A percentile compares a stretch with the other conserved stretches of the same genome.
Conservation (phyloP, 75 land plant genomes). For the Pinus taeda region DNA sequence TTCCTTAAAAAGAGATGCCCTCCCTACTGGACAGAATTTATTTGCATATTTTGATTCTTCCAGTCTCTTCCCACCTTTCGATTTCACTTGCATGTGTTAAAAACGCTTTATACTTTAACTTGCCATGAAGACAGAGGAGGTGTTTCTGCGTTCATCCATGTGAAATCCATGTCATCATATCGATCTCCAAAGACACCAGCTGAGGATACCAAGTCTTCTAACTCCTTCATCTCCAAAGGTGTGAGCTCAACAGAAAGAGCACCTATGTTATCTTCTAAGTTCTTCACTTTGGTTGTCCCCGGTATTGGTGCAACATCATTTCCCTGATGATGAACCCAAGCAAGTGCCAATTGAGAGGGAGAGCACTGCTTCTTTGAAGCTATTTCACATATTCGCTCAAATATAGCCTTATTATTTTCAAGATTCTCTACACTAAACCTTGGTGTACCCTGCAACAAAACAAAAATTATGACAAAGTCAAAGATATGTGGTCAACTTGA, state of each 20-base stretch:
- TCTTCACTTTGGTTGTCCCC: slow-evolving; percentile 59
- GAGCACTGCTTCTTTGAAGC: slow-evolving; percentile 43
- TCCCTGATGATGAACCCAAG: slow-evolving; percentile 67
- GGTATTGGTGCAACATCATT: slow-evolving; percentile 56
- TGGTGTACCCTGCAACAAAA: slow-evolving; percentile 21
- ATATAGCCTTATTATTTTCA: slow-evolving; percentile 36
- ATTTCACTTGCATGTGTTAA: too few species aligned
- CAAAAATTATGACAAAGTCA: too few species aligned
- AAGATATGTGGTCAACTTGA: too few species aligned
- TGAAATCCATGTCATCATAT: slow-evolving; percentile 2
- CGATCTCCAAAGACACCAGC: slow-evolving; percentile 35
- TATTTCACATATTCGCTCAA: slow-evolving; percentile 28
- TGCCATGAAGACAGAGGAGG: slow-evolving; percentile 14
- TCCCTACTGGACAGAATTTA: too few species aligned
- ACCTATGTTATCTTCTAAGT: slow-evolving; percentile 44
- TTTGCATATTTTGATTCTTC: too few species aligned
- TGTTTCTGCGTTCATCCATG: slow-evolving; percentile 8
- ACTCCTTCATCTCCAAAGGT: slow-evolving; percentile 36
- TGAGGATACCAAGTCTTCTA: slow-evolving; percentile 30
- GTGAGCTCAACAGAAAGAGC: slow-evolving; percentile 36
- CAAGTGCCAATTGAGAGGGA: slow-evolving; percentile 60
- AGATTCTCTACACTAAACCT: slow-evolving; percentile 46
- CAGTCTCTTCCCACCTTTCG: too few species aligned
- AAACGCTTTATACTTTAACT: background rate
- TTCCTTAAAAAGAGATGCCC: too few species aligned